A percentile compares a stretch with the other conserved stretches of the same genome.
These are phyloP conservation scores for Yamadazyma endophytica DNA, from an alignment of 805 yeast genomes.

Conservation along the genomic window DNA sequence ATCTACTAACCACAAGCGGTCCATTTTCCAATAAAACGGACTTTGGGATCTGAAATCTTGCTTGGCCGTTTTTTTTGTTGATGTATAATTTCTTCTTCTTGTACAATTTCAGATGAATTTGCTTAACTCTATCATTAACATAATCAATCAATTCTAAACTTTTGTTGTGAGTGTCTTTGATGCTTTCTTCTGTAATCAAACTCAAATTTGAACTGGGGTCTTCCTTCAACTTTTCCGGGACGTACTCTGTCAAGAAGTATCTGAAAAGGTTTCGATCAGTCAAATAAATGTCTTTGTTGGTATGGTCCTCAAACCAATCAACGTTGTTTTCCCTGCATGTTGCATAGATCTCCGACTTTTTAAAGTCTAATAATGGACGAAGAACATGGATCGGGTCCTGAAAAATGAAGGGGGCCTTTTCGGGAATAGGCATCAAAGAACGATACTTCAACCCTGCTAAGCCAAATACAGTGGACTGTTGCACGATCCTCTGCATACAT, in stretches of 20 bases:
- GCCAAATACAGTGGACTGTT: conserved; percentile 46
- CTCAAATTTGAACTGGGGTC: conserved; percentile 5
- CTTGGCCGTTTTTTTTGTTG: conserved; percentile 2
- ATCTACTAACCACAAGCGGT: conserved; percentile 21
- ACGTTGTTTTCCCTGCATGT: conserved; percentile 41
- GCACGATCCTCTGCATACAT: conserved; percentile 49
- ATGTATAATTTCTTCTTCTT: conserved; percentile 1
- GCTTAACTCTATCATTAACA: conserved; percentile 5
- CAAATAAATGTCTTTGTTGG: conserved; percentile 51
- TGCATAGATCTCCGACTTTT: conserved; percentile 42
- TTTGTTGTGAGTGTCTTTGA: conserved; percentile 9
- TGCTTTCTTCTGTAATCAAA: conserved; percentile 7
- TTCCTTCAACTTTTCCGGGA: conserved; percentile 13
- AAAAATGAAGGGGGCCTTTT: conserved; percentile 12
- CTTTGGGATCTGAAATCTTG: not conserved
- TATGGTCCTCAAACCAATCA: conserved; percentile 67
- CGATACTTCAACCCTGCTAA: conserved; percentile 47
- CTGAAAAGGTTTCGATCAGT: conserved; percentile 60
- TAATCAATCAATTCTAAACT: conserved; percentile 7
- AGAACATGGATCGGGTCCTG: conserved; percentile 19
- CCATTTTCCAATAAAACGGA: conserved; percentile 3
- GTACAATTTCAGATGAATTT: conserved; percentile 5
- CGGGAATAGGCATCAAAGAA: conserved; percentile 23
- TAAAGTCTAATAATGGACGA: conserved; percentile 51
- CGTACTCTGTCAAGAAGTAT: conserved; percentile 21